These are phyloP conservation scores for Potentilla sterilis DNA, from an alignment of 306 rosid genomes.

Conservation along the genomic window DNA sequence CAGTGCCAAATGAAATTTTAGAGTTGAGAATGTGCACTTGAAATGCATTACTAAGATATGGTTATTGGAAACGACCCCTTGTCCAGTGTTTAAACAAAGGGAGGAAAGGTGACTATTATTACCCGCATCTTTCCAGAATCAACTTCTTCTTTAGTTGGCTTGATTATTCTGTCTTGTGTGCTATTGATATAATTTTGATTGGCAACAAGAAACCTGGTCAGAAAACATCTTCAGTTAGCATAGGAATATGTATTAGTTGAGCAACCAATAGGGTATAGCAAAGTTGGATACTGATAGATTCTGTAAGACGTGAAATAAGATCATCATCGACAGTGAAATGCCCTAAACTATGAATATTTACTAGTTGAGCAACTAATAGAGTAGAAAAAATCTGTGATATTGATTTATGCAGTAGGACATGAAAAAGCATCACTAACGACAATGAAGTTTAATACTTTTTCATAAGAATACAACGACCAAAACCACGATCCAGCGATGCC, in stretches of 20 bases:
- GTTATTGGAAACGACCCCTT: neutral
- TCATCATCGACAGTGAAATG: slow-evolving; percentile 23
- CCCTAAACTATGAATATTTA: neutral
- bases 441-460: slow-evolving; percentile 50
- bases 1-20: neutral
- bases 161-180: slow-evolving; percentile 63
- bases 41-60: neutral
- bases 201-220: slow-evolving; percentile 49
- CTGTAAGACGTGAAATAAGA: slow-evolving; percentile 17
- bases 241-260: neutral
- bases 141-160: slow-evolving; percentile 54
- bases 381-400: neutral
- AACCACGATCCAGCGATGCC: slow-evolving; percentile 96
- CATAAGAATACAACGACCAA: slow-evolving; percentile 97
- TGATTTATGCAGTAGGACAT: neutral
- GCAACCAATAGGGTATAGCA: neutral
- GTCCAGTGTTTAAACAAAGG: neutral
- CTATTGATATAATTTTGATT: slow-evolving; percentile 59
- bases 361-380: neutral
- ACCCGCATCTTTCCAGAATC: slow-evolving; percentile 62
- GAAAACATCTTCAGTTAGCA: slow-evolving; percentile 23
- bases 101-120: slow-evolving; percentile 9
- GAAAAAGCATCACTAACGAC: slow-evolving; percentile 24
- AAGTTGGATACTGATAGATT: neutral
- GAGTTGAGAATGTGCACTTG: neutral